phyloP scores from a whole-genome alignment of 768 basidiomycete genomes.

The Leccinum pellstonianum region DNA sequence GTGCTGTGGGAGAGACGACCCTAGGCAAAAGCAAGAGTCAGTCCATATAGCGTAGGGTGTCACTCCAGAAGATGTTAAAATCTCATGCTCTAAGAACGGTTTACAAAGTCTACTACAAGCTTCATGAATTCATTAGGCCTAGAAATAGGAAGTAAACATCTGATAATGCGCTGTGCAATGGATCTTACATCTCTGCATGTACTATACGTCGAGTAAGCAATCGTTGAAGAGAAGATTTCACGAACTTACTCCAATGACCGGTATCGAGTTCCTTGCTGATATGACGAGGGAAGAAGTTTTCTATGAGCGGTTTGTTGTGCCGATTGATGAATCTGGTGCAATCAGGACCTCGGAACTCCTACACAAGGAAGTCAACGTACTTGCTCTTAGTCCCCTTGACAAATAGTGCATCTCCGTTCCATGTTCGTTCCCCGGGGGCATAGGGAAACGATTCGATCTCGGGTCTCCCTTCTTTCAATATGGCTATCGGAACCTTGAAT shows the following conservation, averaged over 20 bases:
- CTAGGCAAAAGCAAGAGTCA: not conserved
- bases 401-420: slow-evolving; percentile 64
- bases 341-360: slow-evolving; percentile 4
- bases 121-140: slow-evolving; percentile 60
- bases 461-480: slow-evolving; percentile 57
- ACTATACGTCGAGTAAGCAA: slow-evolving; percentile 42
- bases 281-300: slow-evolving; percentile 73
- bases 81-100: slow-evolving; percentile 13
- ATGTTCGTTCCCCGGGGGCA: slow-evolving; percentile 48
- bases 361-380: slow-evolving; percentile 36
- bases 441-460: slow-evolving; percentile 83
- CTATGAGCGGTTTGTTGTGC: slow-evolving; percentile 58
- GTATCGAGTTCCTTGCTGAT: slow-evolving; percentile 63
- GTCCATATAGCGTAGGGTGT: not conserved
- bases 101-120: slow-evolving; percentile 31
- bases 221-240: not conserved
- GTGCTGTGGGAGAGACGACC: no score
- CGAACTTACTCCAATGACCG: slow-evolving; percentile 79
- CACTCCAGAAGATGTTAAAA: not conserved
- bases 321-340: slow-evolving; percentile 66
- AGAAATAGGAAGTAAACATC: not conserved
- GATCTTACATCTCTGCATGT: slow-evolving; percentile 68
- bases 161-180: not conserved
- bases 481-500: slow-evolving; percentile 74
- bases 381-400: slow-evolving; percentile 79